Evolutionary conservation across 1,284 basidiomycete species (phyloP), one percentile per base, ranked within the genome.

Genomic region (Pascua guehoae): DNA sequence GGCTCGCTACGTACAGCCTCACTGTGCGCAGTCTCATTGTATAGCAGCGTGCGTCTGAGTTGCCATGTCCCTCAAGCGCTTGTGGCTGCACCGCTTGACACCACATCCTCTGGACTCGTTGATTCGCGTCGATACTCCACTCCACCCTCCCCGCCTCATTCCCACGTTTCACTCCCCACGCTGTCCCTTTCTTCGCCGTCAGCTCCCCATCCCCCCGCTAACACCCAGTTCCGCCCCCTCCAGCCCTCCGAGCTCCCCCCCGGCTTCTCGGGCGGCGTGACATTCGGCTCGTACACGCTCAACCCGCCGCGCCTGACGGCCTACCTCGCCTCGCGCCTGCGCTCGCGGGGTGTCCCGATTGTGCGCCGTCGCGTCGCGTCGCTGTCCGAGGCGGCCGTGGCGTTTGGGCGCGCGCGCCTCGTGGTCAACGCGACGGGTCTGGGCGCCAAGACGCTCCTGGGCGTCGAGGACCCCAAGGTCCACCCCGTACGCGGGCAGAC

Each of bases 401-500:
- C 40, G 36, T 58, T 48, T 24, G 68, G 69, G 8, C 51, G 51
- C 12, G 65, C 69, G 0, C 49, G 61, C 15, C 49, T 81, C 8
- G 70, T 81, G 9, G 71, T 82, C 48, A 81, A 82, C 54, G 79
- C 79, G 1, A 79, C 78, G 0, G 81, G 79, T 5, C 61, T 70
- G 2, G 88, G 88, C 12, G 84, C 89, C 11, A 80, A 84, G 12
- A 83, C 83, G 15, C 79, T 94, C 12, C 83, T 88, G n/a, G 91
- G 89, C 5, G 85, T 94, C 3, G 84, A 89, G 62, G 88, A 91
- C 69, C 79, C 80, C 52, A 75, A 78, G 15, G 81, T 92, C 18
- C 85, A 85, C 69, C 91, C 92, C 0, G 83, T 92, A 52, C 82
- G 90, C 44, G 93, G 93, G 0, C 93, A 96, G 76, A 93, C 89